These are phyloP conservation scores for Trametes punicea DNA, from an alignment of 768 basidiomycete genomes.

Conservation along the genomic window DNA sequence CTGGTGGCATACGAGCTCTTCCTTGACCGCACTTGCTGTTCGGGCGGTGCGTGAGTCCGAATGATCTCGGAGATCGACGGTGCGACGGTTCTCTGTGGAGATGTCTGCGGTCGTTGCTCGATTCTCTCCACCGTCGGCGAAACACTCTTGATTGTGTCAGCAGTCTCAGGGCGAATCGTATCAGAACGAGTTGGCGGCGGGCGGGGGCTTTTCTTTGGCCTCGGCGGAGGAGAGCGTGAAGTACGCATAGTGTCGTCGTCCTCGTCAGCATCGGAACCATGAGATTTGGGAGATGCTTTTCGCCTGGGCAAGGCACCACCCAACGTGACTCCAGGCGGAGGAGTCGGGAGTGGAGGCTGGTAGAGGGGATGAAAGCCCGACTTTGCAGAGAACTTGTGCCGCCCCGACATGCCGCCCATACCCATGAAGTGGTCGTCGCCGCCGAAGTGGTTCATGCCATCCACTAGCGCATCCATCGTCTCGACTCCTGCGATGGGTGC, in stretches of 20 bases:
- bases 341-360: constrained; percentile 79
- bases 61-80: constrained; percentile 91
- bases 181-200: constrained; percentile 2
- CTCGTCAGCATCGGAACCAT: constrained; percentile 57
- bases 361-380: constrained; percentile 70
- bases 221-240: constrained; percentile 9
- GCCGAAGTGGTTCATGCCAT: constrained; percentile 75
- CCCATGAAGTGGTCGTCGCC: constrained; percentile 52
- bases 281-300: constrained; percentile 29
- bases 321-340: constrained; percentile 75
- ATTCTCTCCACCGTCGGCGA: constrained; percentile 15
- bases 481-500: constrained; percentile 79
- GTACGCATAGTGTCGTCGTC: constrained; percentile 29
- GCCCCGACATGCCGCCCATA: constrained; percentile 39
- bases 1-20: constrained; percentile 48
- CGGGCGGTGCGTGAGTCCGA: constrained; percentile 66
- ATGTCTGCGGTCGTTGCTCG: constrained; percentile 15
- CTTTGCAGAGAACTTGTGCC: constrained; percentile 50
- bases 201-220: neutral
- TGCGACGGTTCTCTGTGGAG: constrained; percentile 45
- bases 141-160: constrained; percentile 3
- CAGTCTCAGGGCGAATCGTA: constrained; percentile 9
- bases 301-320: constrained; percentile 41
- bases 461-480: constrained; percentile 84
- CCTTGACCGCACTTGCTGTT: constrained; percentile 42